phyloP scores from a whole-genome alignment of 2,329 filamentous ascomycete genomes.

The Eurotiales sp. region DNA sequence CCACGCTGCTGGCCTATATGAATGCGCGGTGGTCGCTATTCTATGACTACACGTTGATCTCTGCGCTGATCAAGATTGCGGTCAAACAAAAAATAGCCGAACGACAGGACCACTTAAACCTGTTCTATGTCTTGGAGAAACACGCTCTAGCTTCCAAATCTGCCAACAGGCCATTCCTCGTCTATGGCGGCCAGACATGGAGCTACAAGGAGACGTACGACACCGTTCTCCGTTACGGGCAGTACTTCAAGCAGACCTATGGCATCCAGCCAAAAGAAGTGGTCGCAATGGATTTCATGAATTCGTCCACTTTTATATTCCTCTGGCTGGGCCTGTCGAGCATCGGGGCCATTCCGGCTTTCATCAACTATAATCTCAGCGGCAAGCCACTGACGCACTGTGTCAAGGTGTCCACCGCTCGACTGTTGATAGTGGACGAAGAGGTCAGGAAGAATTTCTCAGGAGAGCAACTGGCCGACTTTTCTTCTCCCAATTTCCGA shows the following conservation, averaged over 20 bases:
- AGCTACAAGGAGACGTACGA: constrained; percentile 76
- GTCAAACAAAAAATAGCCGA: constrained; percentile 47
- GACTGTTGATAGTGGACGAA: constrained; percentile 68
- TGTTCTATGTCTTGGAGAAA: constrained; percentile 72
- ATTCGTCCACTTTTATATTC: constrained; percentile 74
- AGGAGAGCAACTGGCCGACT: constrained; percentile 37
- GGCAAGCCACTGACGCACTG: constrained; percentile 71
- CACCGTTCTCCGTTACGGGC: constrained; percentile 65
- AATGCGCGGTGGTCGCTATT: constrained; percentile 66
- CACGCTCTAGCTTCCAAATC: constrained; percentile 57
- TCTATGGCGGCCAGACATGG: constrained; percentile 65
- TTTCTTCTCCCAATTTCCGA: constrained; percentile 38
- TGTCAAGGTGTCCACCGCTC: constrained; percentile 63
- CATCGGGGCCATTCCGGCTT: constrained; percentile 76
- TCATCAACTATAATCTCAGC: constrained; percentile 82
- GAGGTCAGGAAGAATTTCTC: constrained; percentile 54
- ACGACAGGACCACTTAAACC: constrained; percentile 59
- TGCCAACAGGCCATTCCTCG: constrained; percentile 53
- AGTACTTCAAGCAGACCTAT: constrained; percentile 65
- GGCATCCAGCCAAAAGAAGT: constrained; percentile 67
- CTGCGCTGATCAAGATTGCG: constrained; percentile 47
- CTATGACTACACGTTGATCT: constrained; percentile 63
- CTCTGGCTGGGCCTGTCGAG: constrained; percentile 75
- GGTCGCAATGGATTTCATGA: constrained; percentile 76
- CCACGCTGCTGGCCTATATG: constrained; percentile 69